phyloP scores from a whole-genome alignment of 129 eudicot species.

The Smallanthus sonchifolius region DNA sequence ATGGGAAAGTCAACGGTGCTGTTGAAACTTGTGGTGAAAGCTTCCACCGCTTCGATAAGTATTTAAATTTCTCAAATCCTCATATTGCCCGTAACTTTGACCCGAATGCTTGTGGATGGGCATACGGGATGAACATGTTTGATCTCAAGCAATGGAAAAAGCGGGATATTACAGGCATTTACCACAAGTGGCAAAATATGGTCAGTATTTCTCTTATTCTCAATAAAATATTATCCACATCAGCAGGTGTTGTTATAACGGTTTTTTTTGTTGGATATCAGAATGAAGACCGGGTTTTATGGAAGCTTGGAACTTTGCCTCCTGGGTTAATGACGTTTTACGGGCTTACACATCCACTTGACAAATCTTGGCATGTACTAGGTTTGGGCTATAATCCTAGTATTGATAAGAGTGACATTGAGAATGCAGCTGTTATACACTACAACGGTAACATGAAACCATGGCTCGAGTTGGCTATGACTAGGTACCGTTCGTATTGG shows the following conservation, averaged over 20 bases:
- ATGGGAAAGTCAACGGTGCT: conserved; percentile 93
- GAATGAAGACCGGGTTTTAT: conserved; percentile 85
- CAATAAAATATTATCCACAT: background rate
- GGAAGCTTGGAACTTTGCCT: conserved; percentile 97
- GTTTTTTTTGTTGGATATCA: conserved; percentile 15
- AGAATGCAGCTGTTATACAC: conserved; percentile 89
- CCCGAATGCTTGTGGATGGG: conserved; percentile 99
- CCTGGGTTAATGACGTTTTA: conserved; percentile 96
- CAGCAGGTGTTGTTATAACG: background rate
- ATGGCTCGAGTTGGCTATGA: conserved; percentile 95
- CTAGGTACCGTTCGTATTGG: conserved; percentile 89
- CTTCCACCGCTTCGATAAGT: conserved; percentile 96
- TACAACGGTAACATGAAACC: conserved; percentile 98
- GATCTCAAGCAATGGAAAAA: conserved; percentile 96
- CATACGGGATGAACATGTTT: conserved; percentile 96
- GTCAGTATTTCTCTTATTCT: conserved; percentile 28
- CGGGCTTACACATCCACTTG: conserved; percentile 81
- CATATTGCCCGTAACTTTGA: conserved; percentile 89
- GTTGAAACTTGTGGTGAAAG: conserved; percentile 99
- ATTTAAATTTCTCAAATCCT: conserved; percentile 91
- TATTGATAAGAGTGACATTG: conserved; percentile 62
- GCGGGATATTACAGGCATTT: conserved; percentile 96
- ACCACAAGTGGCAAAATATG: conserved; percentile 97
- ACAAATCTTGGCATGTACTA: conserved; percentile 95
- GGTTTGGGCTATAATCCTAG: conserved; percentile 94